These are phyloP conservation scores for Hanseniaspora nectarophila DNA, from an alignment of 805 yeast genomes.

Conservation along the genomic window DNA sequence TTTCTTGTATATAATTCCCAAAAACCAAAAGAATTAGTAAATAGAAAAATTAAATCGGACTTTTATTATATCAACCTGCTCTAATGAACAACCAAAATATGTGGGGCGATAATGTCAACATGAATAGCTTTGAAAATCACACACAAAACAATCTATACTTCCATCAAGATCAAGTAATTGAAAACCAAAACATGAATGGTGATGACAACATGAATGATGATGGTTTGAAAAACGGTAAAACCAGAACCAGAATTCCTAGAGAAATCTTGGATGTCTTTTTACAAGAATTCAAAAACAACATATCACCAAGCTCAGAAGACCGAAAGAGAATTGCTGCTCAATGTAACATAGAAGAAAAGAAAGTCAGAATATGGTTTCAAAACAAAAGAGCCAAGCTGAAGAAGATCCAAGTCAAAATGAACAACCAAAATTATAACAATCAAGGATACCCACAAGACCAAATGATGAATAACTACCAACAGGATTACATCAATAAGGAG, in stretches of 20 bases:
- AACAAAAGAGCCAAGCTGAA: conserved; percentile 71
- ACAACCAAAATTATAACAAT: background rate
- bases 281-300: conserved; percentile 55
- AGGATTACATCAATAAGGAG: conserved; percentile 4
- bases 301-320: conserved; percentile 63
- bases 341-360: conserved; percentile 75
- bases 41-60: too few species aligned
- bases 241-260: conserved; percentile 66
- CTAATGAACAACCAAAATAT: background rate
- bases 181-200: conserved; percentile 3
- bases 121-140: conserved; percentile 11
- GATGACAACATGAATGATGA: conserved; percentile 5
- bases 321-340: conserved; percentile 56
- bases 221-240: conserved; percentile 25
- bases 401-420: conserved; percentile 27
- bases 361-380: conserved; percentile 89
- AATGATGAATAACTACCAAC: conserved; percentile 13
- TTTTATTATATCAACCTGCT: too few species aligned
- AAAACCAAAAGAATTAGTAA: too few species aligned
- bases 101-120: conserved; percentile 9
- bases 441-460: conserved; percentile 19
- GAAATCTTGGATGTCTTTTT: conserved; percentile 60
- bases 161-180: background rate
- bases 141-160: background rate
- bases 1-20: too few species aligned